Conservation (phyloP, 192 early-diverging fungal species). For the Linnemannia exigua region DNA sequence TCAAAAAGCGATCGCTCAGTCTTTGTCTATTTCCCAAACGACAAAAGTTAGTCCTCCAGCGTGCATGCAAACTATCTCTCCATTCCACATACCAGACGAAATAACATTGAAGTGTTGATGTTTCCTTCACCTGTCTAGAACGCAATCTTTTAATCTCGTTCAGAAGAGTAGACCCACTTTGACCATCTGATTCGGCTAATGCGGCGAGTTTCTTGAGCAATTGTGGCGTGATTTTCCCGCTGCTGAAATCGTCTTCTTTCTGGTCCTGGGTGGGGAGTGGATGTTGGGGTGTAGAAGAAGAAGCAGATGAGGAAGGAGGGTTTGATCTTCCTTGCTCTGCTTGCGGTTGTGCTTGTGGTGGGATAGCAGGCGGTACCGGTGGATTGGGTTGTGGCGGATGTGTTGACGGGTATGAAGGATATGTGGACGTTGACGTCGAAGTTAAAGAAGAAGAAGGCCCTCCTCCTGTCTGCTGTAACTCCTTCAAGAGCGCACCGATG, state of each 20-base stretch:
- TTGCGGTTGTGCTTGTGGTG: background rate
- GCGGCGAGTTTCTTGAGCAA: slow-evolving; percentile 35
- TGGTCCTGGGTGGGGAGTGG: background rate
- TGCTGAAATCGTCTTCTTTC: slow-evolving; percentile 31
- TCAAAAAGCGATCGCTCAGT: slow-evolving; percentile 27
- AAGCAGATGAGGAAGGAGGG: background rate
- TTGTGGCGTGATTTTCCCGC: slow-evolving; percentile 48
- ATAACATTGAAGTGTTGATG: too few relatives aligned
- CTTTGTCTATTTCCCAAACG: background rate
- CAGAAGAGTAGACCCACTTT: slow-evolving; percentile 20
- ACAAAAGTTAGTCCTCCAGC: background rate
- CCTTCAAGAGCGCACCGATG: slow-evolving; percentile 17
- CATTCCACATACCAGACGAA: too few relatives aligned
- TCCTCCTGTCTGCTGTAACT: slow-evolving; percentile 23
- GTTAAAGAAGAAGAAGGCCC: background rate
- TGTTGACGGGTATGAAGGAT: background rate
- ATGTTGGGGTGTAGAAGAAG: background rate
- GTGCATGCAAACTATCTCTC: background rate
- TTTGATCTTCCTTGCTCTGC: background rate
- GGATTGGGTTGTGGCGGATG: background rate
- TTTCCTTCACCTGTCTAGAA: slow-evolving; percentile 7
- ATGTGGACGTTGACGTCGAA: background rate
- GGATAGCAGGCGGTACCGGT: background rate
- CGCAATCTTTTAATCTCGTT: slow-evolving; percentile 28
- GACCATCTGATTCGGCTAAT: slow-evolving; percentile 28